Conservation (phyloP, 202 grass and related monocot genomes). For the Dendrocalamus latiflorus region DNA sequence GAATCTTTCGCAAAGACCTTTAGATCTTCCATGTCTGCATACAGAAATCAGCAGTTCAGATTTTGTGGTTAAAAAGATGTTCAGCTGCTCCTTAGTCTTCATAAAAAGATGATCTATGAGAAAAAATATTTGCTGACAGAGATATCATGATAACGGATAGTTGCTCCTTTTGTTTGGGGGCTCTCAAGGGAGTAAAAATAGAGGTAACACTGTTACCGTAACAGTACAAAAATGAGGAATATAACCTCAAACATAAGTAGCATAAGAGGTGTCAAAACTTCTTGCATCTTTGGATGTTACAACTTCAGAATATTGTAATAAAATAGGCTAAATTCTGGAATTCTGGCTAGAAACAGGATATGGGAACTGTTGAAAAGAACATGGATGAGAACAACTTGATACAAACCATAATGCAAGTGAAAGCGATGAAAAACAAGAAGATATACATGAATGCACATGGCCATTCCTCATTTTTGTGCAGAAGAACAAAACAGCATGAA, state of each 20-base stretch:
- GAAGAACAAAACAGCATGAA: not conserved
- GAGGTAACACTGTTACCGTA: no score
- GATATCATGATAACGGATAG: not conserved
- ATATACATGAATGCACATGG: not conserved
- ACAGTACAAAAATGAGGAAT: not conserved
- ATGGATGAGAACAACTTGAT: not conserved
- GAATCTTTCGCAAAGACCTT: constrained; percentile 67
- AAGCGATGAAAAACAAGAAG: not conserved
- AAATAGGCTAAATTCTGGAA: not conserved
- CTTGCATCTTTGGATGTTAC: not conserved
- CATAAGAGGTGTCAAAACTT: not conserved
- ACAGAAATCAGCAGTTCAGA: constrained; percentile 20
- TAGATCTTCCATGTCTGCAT: constrained; percentile 91
- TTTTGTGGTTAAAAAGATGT: not conserved
- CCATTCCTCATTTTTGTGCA: not conserved
- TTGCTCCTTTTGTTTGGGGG: not conserved
- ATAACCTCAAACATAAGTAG: not conserved
- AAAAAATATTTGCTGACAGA: not conserved
- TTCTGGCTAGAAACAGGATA: not conserved
- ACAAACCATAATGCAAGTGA: not conserved
- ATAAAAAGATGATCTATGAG: not conserved
- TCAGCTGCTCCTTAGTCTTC: not conserved
- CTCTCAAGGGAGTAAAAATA: not conserved
- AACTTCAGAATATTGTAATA: not conserved
- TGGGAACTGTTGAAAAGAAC: not conserved